Evolutionary conservation across 2,329 filamentous ascomycete genomes (phyloP).

Genomic region (Hymenoscyphus salicellus): DNA sequence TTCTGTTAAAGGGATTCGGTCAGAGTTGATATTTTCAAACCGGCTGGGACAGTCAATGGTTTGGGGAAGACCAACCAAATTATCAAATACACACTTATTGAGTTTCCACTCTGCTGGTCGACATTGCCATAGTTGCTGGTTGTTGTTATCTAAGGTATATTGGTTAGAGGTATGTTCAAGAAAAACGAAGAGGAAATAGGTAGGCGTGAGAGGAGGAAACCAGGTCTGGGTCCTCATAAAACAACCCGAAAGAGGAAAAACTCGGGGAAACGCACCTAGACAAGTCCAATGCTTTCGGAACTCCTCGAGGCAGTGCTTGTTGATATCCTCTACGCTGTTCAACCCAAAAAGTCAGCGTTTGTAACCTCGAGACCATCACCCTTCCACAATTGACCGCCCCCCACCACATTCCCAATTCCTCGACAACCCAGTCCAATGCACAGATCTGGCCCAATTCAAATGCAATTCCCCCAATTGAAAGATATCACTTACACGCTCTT

Average conservation of each 20-base stretch:
- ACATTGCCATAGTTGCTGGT: constrained; percentile 97
- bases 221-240: no score
- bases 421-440: neutral
- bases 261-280: constrained; percentile 42
- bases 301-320: constrained; percentile 85
- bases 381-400: neutral
- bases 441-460: neutral
- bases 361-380: no score
- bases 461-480: neutral
- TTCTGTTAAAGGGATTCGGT: no score
- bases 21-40: no score
- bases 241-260: no score
- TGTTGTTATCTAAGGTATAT: constrained; percentile 69
- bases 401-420: neutral
- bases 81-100: constrained; percentile 94
- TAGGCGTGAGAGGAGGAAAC: no score
- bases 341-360: neutral
- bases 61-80: constrained; percentile 65
- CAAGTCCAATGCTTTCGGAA: constrained; percentile 95
- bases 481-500: constrained; percentile 77
- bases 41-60: neutral
- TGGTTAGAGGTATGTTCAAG: no score
- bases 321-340: constrained; percentile 83
- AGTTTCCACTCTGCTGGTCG: constrained; percentile 81
- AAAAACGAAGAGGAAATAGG: no score